These are phyloP conservation scores for Volvox africanus DNA, from an alignment of 139 green algal genomes.

Conservation along the genomic window DNA sequence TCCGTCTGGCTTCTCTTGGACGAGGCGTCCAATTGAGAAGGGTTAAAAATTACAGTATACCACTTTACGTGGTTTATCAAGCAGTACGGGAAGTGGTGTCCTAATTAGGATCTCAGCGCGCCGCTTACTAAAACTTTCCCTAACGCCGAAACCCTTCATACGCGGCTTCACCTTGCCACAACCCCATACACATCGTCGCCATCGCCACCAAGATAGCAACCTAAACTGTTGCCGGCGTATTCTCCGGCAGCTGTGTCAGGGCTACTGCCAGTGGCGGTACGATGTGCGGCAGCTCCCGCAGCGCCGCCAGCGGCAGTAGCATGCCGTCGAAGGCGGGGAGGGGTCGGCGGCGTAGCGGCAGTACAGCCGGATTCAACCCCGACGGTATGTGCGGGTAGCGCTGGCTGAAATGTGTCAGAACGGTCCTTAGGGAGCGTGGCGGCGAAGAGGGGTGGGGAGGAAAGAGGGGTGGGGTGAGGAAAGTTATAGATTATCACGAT, in stretches of 20 bases:
- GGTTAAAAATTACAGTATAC: no score
- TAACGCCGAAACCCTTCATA: no score
- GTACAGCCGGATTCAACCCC: constrained; percentile 38
- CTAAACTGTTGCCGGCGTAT: not conserved
- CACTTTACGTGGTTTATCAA: no score
- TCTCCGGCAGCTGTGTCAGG: constrained; percentile 9
- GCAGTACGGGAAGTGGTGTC: no score
- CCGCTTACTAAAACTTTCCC: no score
- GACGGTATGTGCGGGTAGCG: constrained; percentile 90
- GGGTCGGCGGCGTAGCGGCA: constrained; percentile 4
- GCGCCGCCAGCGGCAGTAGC: constrained; percentile 57
- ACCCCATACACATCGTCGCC: no score
- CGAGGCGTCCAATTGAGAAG: no score
- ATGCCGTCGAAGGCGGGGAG: constrained; percentile 66
- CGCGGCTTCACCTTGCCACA: no score
- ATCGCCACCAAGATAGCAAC: not conserved
- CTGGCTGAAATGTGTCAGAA: constrained; percentile 99
- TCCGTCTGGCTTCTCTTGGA: no score
- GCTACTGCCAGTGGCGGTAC: constrained; percentile 51
- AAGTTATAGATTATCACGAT: no score
- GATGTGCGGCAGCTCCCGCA: constrained; percentile 58
- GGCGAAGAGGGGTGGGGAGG: not conserved
- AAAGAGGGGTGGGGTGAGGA: not conserved
- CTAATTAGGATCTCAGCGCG: no score
- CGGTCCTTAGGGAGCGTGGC: constrained; percentile 59